Evolutionary conservation across 495 filamentous ascomycete species (phyloP).

Genomic region (Penicillium malachiteum): DNA sequence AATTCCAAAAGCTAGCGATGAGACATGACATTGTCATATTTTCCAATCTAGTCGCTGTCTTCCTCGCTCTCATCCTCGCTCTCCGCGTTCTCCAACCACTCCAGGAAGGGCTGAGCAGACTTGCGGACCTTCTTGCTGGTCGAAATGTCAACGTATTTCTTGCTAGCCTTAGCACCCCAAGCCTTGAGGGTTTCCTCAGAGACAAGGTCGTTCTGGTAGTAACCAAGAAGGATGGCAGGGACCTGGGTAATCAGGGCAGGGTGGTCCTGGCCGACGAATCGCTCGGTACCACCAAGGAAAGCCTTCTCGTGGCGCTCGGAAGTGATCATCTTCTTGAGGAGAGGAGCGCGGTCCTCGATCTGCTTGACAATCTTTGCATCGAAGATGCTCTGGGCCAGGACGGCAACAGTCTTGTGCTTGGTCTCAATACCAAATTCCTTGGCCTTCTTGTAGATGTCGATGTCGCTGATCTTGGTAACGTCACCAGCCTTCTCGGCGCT

Average conservation of each 20-base stretch:
- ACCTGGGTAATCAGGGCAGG: conserved; percentile 75
- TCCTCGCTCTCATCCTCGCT: conserved; percentile 68
- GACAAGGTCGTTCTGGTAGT: conserved; percentile 86
- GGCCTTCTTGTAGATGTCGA: conserved; percentile 93
- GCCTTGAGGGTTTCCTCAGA: conserved; percentile 83
- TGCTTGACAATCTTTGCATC: conserved; percentile 86
- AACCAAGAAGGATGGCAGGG: conserved; percentile 78
- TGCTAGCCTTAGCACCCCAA: conserved; percentile 93
- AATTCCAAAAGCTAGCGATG: neutral
- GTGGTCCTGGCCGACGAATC: conserved; percentile 81
- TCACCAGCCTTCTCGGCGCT: conserved; percentile 69
- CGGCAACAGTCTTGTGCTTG: conserved; percentile 91
- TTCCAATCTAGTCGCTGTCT: conserved; percentile 29
- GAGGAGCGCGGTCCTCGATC: conserved; percentile 72
- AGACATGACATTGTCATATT: neutral
- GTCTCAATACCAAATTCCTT: conserved; percentile 88
- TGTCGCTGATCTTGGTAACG: conserved; percentile 72
- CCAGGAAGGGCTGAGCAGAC: conserved; percentile 87
- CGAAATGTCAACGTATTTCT: conserved; percentile 89
- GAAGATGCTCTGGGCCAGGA: conserved; percentile 92
- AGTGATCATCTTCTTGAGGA: conserved; percentile 90
- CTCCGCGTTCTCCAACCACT: conserved; percentile 89
- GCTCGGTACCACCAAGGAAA: conserved; percentile 94
- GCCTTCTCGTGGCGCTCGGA: conserved; percentile 95
- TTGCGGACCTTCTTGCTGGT: conserved; percentile 96